phyloP scores from a whole-genome alignment of 805 yeast genomes.

The Hanseniaspora clermontiae region DNA sequence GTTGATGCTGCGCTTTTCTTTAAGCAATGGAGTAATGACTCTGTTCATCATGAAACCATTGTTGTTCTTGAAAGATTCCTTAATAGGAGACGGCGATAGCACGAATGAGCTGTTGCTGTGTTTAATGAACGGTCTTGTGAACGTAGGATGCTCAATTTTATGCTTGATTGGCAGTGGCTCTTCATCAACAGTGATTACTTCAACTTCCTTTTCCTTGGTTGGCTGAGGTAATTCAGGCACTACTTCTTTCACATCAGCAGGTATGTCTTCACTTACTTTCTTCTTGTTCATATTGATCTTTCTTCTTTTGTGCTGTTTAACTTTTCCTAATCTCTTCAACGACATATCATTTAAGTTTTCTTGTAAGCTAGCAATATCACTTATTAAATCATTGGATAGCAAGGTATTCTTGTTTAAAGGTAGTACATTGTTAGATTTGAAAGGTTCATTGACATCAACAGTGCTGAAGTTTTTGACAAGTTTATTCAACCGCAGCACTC shows the following conservation, averaged over 20 bases:
- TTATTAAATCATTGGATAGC: slow-evolving; percentile 21
- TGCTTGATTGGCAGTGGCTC: neutral
- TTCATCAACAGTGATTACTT: neutral
- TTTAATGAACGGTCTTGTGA: neutral
- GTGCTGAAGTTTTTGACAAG: neutral
- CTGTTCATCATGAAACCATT: neutral
- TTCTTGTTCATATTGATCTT: slow-evolving; percentile 20
- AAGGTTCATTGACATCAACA: neutral
- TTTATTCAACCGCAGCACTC: slow-evolving; percentile 8
- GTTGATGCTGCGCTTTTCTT: neutral
- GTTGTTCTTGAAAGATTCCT: neutral
- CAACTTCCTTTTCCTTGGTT: neutral
- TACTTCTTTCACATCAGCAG: slow-evolving; percentile 6
- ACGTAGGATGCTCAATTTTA: neutral
- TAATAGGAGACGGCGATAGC: neutral
- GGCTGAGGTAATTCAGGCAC: neutral
- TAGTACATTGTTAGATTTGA: neutral
- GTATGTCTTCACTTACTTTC: neutral
- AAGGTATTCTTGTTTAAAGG: slow-evolving; percentile 18
- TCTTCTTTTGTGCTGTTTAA: slow-evolving; percentile 24
- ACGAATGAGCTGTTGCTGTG: neutral
- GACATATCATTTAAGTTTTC: slow-evolving; percentile 24
- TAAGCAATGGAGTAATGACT: slow-evolving; percentile 4
- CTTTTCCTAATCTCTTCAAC: slow-evolving; percentile 19
- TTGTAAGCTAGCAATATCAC: slow-evolving; percentile 25